Evolutionary conservation across 2,329 filamentous ascomycete genomes (phyloP), one percentile per base, ranked within the genome.

Genomic region (Rhinocladiella similis): DNA sequence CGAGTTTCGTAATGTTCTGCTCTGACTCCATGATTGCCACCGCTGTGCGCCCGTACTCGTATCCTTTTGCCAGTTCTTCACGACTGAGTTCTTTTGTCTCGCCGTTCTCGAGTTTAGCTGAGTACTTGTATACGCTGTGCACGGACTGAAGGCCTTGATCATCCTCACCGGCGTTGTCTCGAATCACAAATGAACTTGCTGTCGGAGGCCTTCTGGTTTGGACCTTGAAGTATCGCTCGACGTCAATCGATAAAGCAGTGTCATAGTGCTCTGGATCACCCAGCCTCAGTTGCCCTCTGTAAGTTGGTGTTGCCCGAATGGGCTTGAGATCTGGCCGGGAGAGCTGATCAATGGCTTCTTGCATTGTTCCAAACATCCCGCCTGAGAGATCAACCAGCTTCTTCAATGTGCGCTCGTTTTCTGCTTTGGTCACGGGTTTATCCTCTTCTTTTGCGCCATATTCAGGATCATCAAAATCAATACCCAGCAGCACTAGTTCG

Each of bases 391-490:
- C 82, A 3, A 83, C 82, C 6, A 97, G 77, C 1, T 75, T 70
- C 59, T 78, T 83, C 16, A 97, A 76, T 0, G 86, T 75, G 1
- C 71, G 70, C 70, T 99, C 94, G 65, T 96, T 97, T 46, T 80
- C 73, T n/a, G 74, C 75, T 80, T 97, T 97, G 50, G 72, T 70
- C 0, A 70, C 63, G 16, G 86, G 76, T 70, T 99, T 99, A 62
- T 89, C 83, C 70, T 97, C 91, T 74, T 97, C 93, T 71, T 96
- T 96, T 69, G 90, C 89, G 41, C 92, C 92, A 68, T 88, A 96
- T 1, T 96, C 91, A 1, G 84, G 70, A 70, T 97, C 91, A 69
- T 99, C 91, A 72, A 99, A 97, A 70, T 99, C 94, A 16, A 96
- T 84, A 13, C 94, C 94, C 87, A 97, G 75, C 10, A 97, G 76